These are phyloP conservation scores for Candida rishiriensis DNA, from an alignment of 805 yeast species.

Conservation along the genomic window DNA sequence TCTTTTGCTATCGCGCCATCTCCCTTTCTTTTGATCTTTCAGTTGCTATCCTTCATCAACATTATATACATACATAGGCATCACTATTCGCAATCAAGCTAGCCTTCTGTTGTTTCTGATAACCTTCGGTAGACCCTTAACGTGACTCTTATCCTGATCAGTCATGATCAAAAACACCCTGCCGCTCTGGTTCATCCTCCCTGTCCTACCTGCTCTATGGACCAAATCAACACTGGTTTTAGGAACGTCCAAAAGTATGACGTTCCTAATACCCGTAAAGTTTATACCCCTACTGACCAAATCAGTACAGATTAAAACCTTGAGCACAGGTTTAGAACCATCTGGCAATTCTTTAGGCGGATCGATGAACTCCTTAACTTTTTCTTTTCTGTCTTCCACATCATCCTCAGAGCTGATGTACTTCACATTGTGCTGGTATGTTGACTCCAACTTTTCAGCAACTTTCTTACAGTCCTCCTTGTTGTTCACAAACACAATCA, in stretches of 20 bases:
- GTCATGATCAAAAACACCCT: constrained; percentile 78
- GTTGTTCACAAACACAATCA: constrained; percentile 79
- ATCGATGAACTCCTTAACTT: constrained; percentile 58
- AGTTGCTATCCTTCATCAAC: neutral
- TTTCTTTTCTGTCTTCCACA: constrained; percentile 52
- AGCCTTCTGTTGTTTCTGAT: constrained; percentile 46
- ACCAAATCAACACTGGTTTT: constrained; percentile 78
- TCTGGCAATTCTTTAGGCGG: constrained; percentile 48
- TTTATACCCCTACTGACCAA: constrained; percentile 87
- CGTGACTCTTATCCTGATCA: constrained; percentile 68
- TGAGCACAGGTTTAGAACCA: constrained; percentile 34
- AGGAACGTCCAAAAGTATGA: constrained; percentile 83
- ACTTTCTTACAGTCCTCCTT: constrained; percentile 58
- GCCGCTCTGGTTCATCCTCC: constrained; percentile 86
- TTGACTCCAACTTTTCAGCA: constrained; percentile 45
- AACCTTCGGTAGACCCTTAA: constrained; percentile 71
- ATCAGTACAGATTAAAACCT: constrained; percentile 83
- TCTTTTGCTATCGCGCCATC: neutral
- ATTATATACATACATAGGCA: constrained; percentile 2
- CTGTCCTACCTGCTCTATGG: constrained; percentile 93
- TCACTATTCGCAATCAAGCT: constrained; percentile 14
- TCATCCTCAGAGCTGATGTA: constrained; percentile 66
- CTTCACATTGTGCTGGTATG: constrained; percentile 53
- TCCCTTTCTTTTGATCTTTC: neutral
- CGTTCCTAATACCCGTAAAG: constrained; percentile 75